These are phyloP conservation scores for Calonectria pseudoreteaudii DNA, from an alignment of 2,329 filamentous ascomycete species.

Conservation along the genomic window DNA sequence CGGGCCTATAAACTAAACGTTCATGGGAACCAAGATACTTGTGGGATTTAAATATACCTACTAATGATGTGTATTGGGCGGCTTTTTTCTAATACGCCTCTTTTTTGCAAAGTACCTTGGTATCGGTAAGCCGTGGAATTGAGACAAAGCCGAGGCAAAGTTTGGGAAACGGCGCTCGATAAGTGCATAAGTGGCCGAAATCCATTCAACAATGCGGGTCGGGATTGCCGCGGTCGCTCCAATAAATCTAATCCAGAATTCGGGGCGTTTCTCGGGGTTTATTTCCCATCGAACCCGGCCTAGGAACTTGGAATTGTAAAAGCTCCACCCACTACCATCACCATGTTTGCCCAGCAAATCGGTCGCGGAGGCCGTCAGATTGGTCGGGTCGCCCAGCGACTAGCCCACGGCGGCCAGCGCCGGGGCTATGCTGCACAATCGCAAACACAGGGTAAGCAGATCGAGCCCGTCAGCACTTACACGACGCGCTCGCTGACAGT, in stretches of 20 bases:
- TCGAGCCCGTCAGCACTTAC: conserved; percentile 5
- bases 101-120: neutral
- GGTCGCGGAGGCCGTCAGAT: conserved; percentile 40
- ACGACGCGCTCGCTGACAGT: conserved; percentile 28
- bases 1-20: neutral
- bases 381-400: conserved; percentile 37
- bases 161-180: conserved; percentile 6
- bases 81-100: neutral
- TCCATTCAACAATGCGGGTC: conserved; percentile 27
- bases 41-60: neutral
- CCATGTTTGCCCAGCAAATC: conserved; percentile 41
- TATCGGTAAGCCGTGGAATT: neutral
- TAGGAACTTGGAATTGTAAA: neutral
- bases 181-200: conserved; percentile 36
- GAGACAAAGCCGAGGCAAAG: conserved; percentile 3
- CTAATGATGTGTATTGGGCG: neutral
- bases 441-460: conserved; percentile 27
- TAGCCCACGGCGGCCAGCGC: conserved; percentile 30
- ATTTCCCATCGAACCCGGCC: neutral
- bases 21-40: neutral
- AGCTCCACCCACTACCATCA: neutral
- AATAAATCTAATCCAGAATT: conserved; percentile 32
- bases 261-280: neutral
- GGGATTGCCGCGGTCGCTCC: conserved; percentile 39
- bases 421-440: conserved; percentile 44